A percentile compares a stretch with the other conserved stretches of the same genome.
Conservation (phyloP, 2,329 filamentous ascomycete genomes). For the Didymella keratinophila region DNA sequence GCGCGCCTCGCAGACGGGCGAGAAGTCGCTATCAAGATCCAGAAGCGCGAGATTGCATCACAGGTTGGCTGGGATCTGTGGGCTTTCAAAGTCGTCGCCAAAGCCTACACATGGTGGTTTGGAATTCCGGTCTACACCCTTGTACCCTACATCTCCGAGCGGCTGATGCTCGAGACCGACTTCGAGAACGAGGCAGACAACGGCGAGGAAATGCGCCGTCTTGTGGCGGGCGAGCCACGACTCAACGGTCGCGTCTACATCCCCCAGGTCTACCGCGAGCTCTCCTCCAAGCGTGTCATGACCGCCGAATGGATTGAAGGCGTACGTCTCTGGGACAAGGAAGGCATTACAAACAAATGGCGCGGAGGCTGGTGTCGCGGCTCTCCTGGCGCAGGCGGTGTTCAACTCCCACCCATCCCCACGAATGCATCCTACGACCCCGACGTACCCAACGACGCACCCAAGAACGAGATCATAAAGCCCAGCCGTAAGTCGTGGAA, state of each 20-base stretch:
- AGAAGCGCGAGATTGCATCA: conserved; percentile 90
- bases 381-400: conserved; percentile 78
- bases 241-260: conserved; percentile 86
- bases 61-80: conserved; percentile 96
- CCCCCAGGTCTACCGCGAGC: conserved; percentile 81
- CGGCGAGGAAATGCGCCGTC: conserved; percentile 79
- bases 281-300: conserved; percentile 84
- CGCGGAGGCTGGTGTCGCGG: conserved; percentile 76
- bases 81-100: conserved; percentile 90
- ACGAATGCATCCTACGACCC: conserved; percentile 46
- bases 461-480: conserved; percentile 70
- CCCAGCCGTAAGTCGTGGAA: conserved; percentile 82
- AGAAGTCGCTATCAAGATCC: conserved; percentile 94
- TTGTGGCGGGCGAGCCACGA: conserved; percentile 78
- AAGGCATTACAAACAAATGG: conserved; percentile 79
- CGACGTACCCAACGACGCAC: conserved; percentile 42
- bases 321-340: conserved; percentile 89
- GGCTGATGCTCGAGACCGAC: conserved; percentile 92
- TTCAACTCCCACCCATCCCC: conserved; percentile 61
- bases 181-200: conserved; percentile 93
- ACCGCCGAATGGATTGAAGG: conserved; percentile 99
- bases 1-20: conserved; percentile 83
- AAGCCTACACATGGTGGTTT: conserved; percentile 85
- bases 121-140: conserved; percentile 91
- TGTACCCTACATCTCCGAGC: conserved; percentile 91